phyloP scores from a whole-genome alignment of 768 basidiomycete genomes.

The Serendipita sp. region DNA sequence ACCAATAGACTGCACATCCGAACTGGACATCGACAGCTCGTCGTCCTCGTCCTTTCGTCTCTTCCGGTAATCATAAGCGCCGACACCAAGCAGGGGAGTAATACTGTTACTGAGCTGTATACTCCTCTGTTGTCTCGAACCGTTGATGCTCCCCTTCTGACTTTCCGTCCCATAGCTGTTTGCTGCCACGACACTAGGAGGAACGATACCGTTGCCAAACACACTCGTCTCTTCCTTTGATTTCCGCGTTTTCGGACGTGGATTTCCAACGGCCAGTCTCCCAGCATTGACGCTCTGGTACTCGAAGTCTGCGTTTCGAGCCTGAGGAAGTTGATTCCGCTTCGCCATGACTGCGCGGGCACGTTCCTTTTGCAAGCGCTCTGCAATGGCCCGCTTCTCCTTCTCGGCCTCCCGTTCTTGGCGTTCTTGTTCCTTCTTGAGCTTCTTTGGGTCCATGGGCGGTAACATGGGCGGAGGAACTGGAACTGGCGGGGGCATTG shows the following conservation, averaged over 20 bases:
- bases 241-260: neutral
- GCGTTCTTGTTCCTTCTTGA: conserved; percentile 68
- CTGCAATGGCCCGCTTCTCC: conserved; percentile 59
- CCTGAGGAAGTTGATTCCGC: conserved; percentile 49
- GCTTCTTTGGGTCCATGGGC: conserved; percentile 45
- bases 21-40: conserved; percentile 82
- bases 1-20: conserved; percentile 60
- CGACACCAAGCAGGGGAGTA: conserved; percentile 12
- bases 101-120: conserved; percentile 21
- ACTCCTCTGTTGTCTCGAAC: conserved; percentile 12
- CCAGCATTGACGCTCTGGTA: conserved; percentile 27
- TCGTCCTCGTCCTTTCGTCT: conserved; percentile 75
- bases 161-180: neutral
- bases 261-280: neutral
- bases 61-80: conserved; percentile 34
- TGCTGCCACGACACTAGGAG: neutral
- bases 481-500: conserved; percentile 15
- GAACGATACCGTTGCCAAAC: neutral
- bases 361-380: conserved; percentile 66
- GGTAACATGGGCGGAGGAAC: conserved; percentile 13
- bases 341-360: conserved; percentile 87
- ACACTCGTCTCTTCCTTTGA: neutral
- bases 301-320: conserved; percentile 38
- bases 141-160: neutral
- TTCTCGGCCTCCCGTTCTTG: conserved; percentile 67